Evolutionary conservation across 2,329 filamentous ascomycete genomes (phyloP), one percentile per base, ranked within the genome.

Genomic region (Nigrospora osmanthi): DNA sequence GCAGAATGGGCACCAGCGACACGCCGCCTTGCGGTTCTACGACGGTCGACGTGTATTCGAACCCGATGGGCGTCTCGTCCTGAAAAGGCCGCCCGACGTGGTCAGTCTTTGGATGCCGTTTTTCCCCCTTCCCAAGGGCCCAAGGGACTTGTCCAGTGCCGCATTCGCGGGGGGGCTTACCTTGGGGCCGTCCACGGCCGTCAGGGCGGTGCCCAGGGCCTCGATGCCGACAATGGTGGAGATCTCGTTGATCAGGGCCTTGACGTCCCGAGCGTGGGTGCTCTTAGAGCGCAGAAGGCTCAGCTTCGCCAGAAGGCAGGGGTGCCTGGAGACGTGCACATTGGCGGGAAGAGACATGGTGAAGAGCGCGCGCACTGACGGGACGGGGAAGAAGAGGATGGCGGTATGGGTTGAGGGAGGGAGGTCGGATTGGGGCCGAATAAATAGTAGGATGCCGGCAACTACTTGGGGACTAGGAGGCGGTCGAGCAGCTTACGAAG

Each of bases 1-100:
- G 80, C n/a, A 97, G 78, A 64, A 97, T 95, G 34, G 91, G 91
- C 3, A 97, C 84, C 43, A 97, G 76, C 43, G 84, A 90, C 54
- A 96, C 78, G 47, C 76, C 77, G 28, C 35, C 13, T 40, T 73
- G 67, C 1, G 87, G 84, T 6, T 75, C 65, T 52, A 88, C 73
- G 35, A 72, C 72, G 34, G 79, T 76, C 1, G 80, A 82, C 13
- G 78, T 75, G 68, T 90, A 95, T 50, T 81, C 68, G 63, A 83
- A 88, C 52, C 85, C 87, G 31, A 97, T 75, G 1, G 88, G 86
- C 0, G 89, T 93, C 59, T 77, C 69, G 60, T 83, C 87, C 87
- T 94, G n/a, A n/a, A 48, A 31, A 16, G 32, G 7, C 23, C 23
- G 5, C 23, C 23, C 23, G 23, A 28, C 4, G 9, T 6, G 6